Evolutionary conservation across 2,329 filamentous ascomycete species (phyloP), one percentile per base, ranked within the genome.

Genomic region (Aspergillaceae sp.): DNA sequence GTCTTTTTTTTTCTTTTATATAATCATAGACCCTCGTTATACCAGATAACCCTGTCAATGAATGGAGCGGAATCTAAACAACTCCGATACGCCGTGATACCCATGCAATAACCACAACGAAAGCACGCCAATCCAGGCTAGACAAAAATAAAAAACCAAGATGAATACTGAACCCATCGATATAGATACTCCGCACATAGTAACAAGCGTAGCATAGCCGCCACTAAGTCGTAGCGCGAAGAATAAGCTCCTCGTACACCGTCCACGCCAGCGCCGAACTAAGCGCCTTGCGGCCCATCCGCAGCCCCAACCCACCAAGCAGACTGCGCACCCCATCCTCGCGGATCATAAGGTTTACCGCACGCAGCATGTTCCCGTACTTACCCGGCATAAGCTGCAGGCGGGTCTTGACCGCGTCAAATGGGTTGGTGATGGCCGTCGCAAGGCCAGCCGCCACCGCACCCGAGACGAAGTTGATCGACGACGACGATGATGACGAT

Each of bases 251-350:
- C 70, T 98, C 92, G 62, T 98, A 98, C 36, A 96, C 76, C 7
- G 91, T 97, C 92, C 92, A 98, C 5, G 91, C 91, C 55, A 97
- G 74, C n/a, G 92, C 92, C 44, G 86, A 91, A 66, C 90, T 96
- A 40, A 96, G 69, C 4, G 89, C 91, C 67, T 98, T 98, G 56
- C 92, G 78, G 40, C 83, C 86, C 75, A 97, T 94, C 47, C 92
- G 79, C 55, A 98, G 72, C 1, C 80, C 87, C 46, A 98, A 68
- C 1, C 92, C 92, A 64, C 92, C 86, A 68, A 92, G 90, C 48
- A 98, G 74, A 50, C 86, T 86, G 45, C 84, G 77, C 19, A 86
- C 56, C 0, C 91, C 91, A 52, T 96, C 91, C 57, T 94, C 85
- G 1, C 71, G 68, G 3, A 97, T 65, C 85, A 98, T 95, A 61